Percentiles rank a stretch among this genome's conserved stretches.
Conservation (phyloP, 768 basidiomycete genomes). For the Mycena maculata region DNA sequence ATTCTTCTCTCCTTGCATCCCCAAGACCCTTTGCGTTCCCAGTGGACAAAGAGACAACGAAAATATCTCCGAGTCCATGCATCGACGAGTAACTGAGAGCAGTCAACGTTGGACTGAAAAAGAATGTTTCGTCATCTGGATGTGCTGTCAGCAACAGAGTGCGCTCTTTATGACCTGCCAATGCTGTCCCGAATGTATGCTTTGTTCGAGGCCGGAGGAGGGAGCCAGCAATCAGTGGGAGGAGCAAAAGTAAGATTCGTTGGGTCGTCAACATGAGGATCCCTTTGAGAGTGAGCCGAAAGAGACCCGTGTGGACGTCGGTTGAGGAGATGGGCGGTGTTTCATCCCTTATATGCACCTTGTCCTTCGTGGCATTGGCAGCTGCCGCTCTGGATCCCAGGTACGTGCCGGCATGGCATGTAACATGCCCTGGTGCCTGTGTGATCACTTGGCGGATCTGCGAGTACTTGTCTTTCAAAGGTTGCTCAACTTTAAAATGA, state of each 20-base stretch:
- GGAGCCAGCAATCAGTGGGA: neutral
- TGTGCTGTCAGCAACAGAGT: slow-evolving; percentile 22
- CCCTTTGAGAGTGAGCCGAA: no score
- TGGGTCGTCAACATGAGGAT: neutral
- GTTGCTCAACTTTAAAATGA: no score
- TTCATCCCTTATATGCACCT: no score
- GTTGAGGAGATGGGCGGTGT: no score
- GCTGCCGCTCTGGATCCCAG: no score
- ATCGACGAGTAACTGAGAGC: slow-evolving; percentile 6
- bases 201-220: neutral
- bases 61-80: neutral
- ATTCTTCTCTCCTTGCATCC: slow-evolving; percentile 55
- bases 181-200: neutral
- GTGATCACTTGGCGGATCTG: no score
- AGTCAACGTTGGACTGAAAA: slow-evolving; percentile 23
- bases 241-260: neutral
- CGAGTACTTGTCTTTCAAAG: no score
- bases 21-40: slow-evolving; percentile 65
- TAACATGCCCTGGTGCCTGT: no score
- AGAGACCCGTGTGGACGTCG: no score
- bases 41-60: slow-evolving; percentile 20
- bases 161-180: neutral
- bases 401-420: no score
- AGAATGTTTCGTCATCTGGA: slow-evolving; percentile 28
- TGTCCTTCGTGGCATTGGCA: no score